A percentile compares a stretch with the other conserved stretches of the same genome.
Evolutionary conservation across 2,329 filamentous ascomycete species (phyloP).

Genomic region (Claviceps sorghi): DNA sequence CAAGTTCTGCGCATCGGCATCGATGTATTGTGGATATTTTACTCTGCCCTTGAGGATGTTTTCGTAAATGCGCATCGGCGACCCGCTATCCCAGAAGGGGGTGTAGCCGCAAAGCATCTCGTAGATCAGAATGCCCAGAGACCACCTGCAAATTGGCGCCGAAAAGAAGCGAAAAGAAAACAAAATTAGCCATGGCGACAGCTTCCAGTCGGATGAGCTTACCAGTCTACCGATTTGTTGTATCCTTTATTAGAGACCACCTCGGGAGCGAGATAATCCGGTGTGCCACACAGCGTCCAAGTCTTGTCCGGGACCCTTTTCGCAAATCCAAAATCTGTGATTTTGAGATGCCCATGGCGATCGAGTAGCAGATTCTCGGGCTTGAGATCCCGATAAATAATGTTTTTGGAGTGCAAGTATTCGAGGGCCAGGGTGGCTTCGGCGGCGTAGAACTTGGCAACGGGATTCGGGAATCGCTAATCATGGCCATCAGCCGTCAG

Average conservation of each 20-base stretch:
- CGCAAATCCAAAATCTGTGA: constrained; percentile 96
- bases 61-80: constrained; percentile 98
- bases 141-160: constrained; percentile 60
- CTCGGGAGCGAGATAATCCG: constrained; percentile 92
- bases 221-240: constrained; percentile 99
- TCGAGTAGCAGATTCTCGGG: constrained; percentile 87
- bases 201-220: constrained; percentile 23
- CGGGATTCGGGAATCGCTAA: constrained; percentile 93
- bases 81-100: constrained; percentile 96
- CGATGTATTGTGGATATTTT: constrained; percentile 93
- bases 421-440: constrained; percentile 93
- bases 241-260: constrained; percentile 99
- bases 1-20: constrained; percentile 84
- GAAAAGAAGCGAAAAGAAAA: too few species aligned
- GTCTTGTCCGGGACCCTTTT: constrained; percentile 98
- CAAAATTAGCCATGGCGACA: neutral
- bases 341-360: constrained; percentile 87
- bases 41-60: constrained; percentile 93
- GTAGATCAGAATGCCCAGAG: constrained; percentile 92
- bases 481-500: neutral
- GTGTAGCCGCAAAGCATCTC: constrained; percentile 99
- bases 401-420: constrained; percentile 85
- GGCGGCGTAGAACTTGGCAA: constrained; percentile 97
- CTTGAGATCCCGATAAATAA: constrained; percentile 96
- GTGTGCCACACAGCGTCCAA: constrained; percentile 95